Evolutionary conservation across 441 rosid genomes (phyloP).

Genomic region (Populus trichocarpa): DNA sequence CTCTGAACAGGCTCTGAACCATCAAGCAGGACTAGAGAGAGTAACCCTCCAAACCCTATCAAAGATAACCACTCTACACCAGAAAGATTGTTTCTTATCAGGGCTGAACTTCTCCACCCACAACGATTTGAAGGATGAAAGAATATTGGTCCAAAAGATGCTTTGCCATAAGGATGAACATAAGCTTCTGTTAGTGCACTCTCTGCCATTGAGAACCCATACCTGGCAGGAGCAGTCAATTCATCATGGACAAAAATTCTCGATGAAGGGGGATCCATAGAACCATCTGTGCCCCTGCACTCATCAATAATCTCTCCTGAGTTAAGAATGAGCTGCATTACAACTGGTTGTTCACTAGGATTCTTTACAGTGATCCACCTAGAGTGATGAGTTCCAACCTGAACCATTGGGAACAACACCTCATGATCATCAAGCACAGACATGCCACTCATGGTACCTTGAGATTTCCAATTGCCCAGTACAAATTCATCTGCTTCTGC

Average conservation of each 20-base stretch:
- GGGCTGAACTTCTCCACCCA: too few relatives aligned
- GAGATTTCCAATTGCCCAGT: slow-evolving; percentile 62
- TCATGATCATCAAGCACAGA: slow-evolving; percentile 57
- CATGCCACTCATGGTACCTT: slow-evolving; percentile 37
- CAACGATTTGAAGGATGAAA: too few relatives aligned
- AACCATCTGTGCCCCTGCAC: slow-evolving; percentile 40
- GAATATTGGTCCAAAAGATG: too few relatives aligned
- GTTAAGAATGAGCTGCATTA: slow-evolving; percentile 73
- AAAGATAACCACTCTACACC: slow-evolving; percentile 8
- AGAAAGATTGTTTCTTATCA: too few relatives aligned
- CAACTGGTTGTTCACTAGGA: slow-evolving; percentile 62
- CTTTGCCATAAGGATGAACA: too few relatives aligned
- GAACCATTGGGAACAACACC: slow-evolving; percentile 47
- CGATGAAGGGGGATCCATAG: slow-evolving; percentile 29
- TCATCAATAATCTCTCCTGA: slow-evolving; percentile 55
- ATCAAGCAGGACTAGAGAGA: slow-evolving; percentile 49
- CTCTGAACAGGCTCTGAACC: slow-evolving; percentile 49
- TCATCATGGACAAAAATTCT: slow-evolving; percentile 24
- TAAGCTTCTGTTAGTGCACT: too few relatives aligned
- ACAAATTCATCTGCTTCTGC: slow-evolving; percentile 50
- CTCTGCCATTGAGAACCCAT: slow-evolving; percentile 44
- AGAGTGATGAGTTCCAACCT: slow-evolving; percentile 45
- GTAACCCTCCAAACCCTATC: slow-evolving; percentile 59
- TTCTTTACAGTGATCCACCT: slow-evolving; percentile 64
- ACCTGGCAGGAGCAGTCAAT: slow-evolving; percentile 22